Evolutionary conservation across 2,329 filamentous ascomycete genomes (phyloP), one percentile per base, ranked within the genome.

Genomic region (Decorospora gaudefroyi): DNA sequence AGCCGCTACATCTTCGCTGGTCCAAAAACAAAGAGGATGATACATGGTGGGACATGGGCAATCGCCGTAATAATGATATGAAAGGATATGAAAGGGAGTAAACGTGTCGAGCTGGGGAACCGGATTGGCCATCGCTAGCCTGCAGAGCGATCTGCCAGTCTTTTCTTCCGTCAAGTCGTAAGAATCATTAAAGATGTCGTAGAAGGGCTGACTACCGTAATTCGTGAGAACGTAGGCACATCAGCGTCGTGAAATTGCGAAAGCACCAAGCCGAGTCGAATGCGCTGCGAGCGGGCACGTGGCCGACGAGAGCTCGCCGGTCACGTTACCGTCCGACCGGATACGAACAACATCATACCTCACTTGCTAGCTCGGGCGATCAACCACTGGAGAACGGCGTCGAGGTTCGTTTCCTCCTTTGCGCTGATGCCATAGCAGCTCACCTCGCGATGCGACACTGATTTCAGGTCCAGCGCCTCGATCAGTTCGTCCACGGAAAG

Each of bases 351-450:
- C 32, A 36, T 35, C 47, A 54, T 31, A 34, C 43, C 37, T 58
- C 61, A 70, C 51, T 68, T 69, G 64, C 61, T 89, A 53, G 90
- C 86, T 70, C 88, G 87, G 59, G 90, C 92, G 71, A 99, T 92
- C 69, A 99, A 78, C 88, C 93, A 99, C 70, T 96, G 88, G 62
- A 99, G 78, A 38, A 99, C 93, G 5, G 92, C 93, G 67, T 99
- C 92, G 55, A 99, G 83, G 74, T 99, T 99, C 45, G 92, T 99
- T 75, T 99, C 93, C 71, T 97, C 92, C 73, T 97, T 97, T 49
- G 92, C 93, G 70, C 91, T 96, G 75, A 99, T 96, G 51, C 92
- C 92, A 72, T 99, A 99, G 75, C 93, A 97, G 75, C 90, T 96
- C 60, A 99, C 92, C 72, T 99, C 93, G 42, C 93, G 88, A 64